These are phyloP conservation scores for Cyclostephanos tholiformis DNA, from an alignment of 108 stramenopile species.

Conservation along the genomic window DNA sequence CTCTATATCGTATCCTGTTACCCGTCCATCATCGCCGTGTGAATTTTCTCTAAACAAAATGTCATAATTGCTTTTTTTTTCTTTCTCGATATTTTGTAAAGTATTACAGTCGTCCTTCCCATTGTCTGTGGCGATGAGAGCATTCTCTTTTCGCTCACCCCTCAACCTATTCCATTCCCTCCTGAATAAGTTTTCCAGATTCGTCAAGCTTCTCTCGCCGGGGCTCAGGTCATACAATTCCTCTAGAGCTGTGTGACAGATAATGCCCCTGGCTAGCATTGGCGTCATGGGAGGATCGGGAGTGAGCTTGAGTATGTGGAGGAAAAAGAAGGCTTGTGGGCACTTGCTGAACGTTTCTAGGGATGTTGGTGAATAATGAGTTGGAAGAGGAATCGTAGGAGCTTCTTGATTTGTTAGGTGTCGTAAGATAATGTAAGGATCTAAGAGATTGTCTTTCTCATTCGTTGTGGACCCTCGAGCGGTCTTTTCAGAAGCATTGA, in stretches of 20 bases:
- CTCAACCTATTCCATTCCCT: conserved; percentile 53
- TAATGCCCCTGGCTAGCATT: conserved; percentile 69
- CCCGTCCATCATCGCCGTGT: conserved; percentile 15
- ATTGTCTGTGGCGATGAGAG: background rate
- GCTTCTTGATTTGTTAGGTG: background rate
- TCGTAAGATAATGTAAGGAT: conserved; percentile 41
- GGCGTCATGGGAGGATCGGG: conserved; percentile 64
- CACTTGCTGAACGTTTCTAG: conserved; percentile 77
- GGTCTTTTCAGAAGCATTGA: background rate
- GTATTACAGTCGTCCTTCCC: background rate
- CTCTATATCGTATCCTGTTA: conserved; percentile 44
- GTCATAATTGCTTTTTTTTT: conserved; percentile 52
- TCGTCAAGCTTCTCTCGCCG: conserved; percentile 66
- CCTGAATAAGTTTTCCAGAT: conserved; percentile 82
- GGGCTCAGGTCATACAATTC: conserved; percentile 80
- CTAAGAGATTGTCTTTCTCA: conserved; percentile 12
- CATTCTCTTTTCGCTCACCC: conserved; percentile 4
- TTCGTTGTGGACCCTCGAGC: background rate
- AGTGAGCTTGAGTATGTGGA: conserved; percentile 69
- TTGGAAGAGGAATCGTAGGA: conserved; percentile 61
- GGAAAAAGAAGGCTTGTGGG: conserved; percentile 86
- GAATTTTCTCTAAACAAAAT: conserved; percentile 64
- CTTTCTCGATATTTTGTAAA: conserved; percentile 12
- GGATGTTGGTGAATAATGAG: conserved; percentile 76
- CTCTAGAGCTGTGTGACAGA: conserved; percentile 84